These are phyloP conservation scores for Podochytrium sp. DNA, from an alignment of 192 early-diverging fungal species.

Conservation along the genomic window DNA sequence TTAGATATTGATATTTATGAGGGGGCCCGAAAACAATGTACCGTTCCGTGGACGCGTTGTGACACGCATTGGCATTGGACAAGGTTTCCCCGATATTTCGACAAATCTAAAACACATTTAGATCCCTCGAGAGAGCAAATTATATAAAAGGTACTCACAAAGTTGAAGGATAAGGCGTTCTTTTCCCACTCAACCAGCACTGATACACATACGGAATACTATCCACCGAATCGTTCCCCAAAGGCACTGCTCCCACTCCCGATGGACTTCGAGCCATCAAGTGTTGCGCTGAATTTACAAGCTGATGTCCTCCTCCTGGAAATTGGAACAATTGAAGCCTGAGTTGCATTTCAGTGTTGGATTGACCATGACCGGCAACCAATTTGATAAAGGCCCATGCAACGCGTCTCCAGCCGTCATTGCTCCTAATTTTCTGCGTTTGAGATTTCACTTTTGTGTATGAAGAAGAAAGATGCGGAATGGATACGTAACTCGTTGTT, in stretches of 20 bases:
- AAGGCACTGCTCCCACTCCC: background rate
- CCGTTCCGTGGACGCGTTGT: constrained; percentile 7
- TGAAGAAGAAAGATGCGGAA: background rate
- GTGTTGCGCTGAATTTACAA: background rate
- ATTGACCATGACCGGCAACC: constrained; percentile 21
- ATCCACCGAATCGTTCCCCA: background rate
- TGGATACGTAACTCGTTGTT: constrained; percentile 6
- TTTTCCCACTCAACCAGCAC: constrained; percentile 29
- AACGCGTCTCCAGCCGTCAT: constrained; percentile 52
- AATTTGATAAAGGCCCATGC: constrained; percentile 58
- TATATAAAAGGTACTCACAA: constrained; percentile 50
- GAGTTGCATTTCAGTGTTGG: constrained; percentile 43
- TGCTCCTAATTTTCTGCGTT: background rate
- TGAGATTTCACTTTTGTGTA: background rate
- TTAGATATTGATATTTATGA: no score
- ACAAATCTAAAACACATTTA: constrained; percentile 19
- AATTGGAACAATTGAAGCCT: constrained; percentile 55
- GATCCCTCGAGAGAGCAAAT: no score
- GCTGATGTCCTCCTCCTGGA: constrained; percentile 25
- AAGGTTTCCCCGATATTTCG: constrained; percentile 17
- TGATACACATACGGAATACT: constrained; percentile 28
- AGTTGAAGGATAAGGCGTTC: constrained; percentile 48
- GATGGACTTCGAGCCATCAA: background rate
- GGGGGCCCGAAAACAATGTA: no score
- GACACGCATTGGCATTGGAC: background rate